Percentiles rank a stretch among this genome's conserved stretches.
phyloP scores from a whole-genome alignment of 208 protist species.

The Phytomonas serpens region DNA sequence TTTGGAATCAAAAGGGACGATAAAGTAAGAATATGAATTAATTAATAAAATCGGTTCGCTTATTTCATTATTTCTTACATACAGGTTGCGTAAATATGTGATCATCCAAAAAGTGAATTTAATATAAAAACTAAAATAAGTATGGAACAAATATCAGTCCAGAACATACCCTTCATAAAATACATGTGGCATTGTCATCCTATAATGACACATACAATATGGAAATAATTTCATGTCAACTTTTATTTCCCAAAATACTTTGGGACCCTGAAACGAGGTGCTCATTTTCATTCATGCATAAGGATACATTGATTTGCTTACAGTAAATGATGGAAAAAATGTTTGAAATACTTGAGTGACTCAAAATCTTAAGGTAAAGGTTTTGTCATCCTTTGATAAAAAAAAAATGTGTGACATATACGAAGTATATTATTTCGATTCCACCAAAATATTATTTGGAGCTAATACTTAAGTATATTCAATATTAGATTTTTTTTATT shows the following conservation, averaged over 20 bases:
- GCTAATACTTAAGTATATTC: background rate
- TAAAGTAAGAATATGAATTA: background rate
- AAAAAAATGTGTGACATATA: background rate
- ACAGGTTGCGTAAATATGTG: background rate
- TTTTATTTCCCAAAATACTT: background rate
- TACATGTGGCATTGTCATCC: background rate
- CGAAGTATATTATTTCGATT: background rate
- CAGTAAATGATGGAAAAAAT: background rate
- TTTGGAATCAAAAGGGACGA: background rate
- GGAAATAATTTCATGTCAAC: background rate
- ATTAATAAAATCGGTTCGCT: background rate
- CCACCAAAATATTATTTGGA: background rate
- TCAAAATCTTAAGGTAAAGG: background rate
- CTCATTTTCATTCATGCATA: background rate
- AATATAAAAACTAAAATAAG: conserved; percentile 3
- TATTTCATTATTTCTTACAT: background rate
- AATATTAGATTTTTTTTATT: background rate
- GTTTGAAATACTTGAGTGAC: background rate
- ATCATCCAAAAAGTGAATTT: background rate
- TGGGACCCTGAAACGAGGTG: background rate
- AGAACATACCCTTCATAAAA: background rate
- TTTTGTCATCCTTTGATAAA: background rate
- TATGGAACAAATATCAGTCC: background rate
- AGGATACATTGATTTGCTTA: background rate
- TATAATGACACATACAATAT: background rate